These are phyloP conservation scores for Leccinum solheimii DNA, from an alignment of 1,284 basidiomycete species.

Conservation along the genomic window DNA sequence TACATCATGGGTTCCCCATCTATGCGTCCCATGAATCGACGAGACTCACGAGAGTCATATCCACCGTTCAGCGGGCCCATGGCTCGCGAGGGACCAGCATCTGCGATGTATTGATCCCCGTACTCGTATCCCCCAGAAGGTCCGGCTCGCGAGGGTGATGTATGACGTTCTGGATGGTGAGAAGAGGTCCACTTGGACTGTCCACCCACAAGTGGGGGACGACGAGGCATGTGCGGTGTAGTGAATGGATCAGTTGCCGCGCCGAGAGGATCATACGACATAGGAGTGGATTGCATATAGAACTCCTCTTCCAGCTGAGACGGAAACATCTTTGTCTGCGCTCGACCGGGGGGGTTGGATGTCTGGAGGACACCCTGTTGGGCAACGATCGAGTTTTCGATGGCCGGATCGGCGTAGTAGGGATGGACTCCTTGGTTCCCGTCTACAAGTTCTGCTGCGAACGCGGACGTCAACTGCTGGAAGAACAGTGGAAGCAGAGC, in stretches of 20 bases:
- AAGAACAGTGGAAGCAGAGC: neutral
- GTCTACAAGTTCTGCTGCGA: constrained; percentile 2
- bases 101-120: neutral
- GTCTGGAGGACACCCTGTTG: constrained; percentile 2
- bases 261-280: neutral
- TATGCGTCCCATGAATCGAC: neutral
- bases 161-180: neutral
- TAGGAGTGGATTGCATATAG: neutral
- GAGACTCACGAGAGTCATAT: neutral
- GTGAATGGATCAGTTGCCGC: neutral
- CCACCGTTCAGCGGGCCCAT: neutral
- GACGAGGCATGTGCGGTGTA: constrained; percentile 1
- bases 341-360: constrained; percentile 6
- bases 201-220: constrained; percentile 5
- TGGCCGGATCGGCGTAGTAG: neutral
- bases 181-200: neutral
- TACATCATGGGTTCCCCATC: neutral
- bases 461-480: neutral
- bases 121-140: neutral
- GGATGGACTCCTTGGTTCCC: constrained; percentile 5
- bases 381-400: constrained; percentile 7
- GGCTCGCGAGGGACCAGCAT: neutral
- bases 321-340: constrained; percentile 4
- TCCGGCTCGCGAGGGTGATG: neutral
- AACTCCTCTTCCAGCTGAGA: constrained; percentile 2